Conservation (phyloP, 257 asterid genomes). For the Orobanche coerulescens region DNA sequence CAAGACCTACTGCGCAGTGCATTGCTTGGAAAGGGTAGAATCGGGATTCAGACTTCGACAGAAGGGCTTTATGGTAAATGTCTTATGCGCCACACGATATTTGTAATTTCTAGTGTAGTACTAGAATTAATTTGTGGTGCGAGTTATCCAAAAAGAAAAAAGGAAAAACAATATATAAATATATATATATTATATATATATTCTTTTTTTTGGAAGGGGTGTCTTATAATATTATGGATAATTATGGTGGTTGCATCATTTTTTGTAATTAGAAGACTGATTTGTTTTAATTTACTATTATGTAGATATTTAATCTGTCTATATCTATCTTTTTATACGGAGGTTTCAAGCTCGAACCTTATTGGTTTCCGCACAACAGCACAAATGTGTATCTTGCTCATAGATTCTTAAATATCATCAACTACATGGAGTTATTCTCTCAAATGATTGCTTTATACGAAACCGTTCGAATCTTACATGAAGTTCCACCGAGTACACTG, state of each 20-base stretch:
- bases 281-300: neutral
- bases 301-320: neutral
- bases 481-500: too few species aligned
- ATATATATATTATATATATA: slow-evolving; percentile 12
- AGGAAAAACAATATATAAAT: too few species aligned
- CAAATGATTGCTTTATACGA: too few species aligned
- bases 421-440: too few species aligned
- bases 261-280: slow-evolving; percentile 31
- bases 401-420: too few species aligned
- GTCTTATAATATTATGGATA: neutral
- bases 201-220: slow-evolving; percentile 7
- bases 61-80: slow-evolving; percentile 24
- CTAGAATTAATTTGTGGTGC: slow-evolving; percentile 1
- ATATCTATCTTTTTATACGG: neutral
- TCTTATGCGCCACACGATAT: neutral
- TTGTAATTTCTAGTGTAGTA: neutral
- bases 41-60: slow-evolving; percentile 13
- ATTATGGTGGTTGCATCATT: neutral
- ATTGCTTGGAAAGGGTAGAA: slow-evolving; percentile 55
- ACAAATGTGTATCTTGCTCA: too few species aligned
- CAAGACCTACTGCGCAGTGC: slow-evolving; percentile 84
- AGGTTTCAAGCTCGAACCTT: too few species aligned
- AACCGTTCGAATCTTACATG: too few species aligned
- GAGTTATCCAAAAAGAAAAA: neutral
- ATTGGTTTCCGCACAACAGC: too few species aligned